These are phyloP conservation scores for Scheffersomyces parashehatae DNA, from an alignment of 1,139 yeast species.

Conservation along the genomic window DNA sequence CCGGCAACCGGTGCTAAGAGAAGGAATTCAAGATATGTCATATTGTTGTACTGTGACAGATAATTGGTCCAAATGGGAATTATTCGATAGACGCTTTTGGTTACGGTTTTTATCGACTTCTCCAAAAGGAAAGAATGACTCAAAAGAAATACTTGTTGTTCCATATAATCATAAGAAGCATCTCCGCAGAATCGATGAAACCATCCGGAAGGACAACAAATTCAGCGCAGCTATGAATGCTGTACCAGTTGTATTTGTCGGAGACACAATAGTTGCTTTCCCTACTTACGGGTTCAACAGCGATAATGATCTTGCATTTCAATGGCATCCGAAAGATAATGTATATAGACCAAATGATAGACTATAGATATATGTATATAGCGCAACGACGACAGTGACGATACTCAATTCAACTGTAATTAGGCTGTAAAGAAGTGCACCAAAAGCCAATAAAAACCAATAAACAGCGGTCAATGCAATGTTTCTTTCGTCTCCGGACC, in stretches of 20 bases:
- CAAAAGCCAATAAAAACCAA: no score
- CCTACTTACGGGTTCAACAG: slow-evolving; percentile 16
- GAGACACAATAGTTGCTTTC: slow-evolving; percentile 15
- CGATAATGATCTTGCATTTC: not conserved
- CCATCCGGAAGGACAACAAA: not conserved
- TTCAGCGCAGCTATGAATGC: slow-evolving; percentile 5
- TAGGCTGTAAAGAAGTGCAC: no score
- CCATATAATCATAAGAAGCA: slow-evolving; percentile 24
- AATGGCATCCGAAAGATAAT: slow-evolving; percentile 5
- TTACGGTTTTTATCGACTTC: slow-evolving; percentile 18
- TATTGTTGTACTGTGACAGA: not conserved
- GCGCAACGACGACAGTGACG: no score
- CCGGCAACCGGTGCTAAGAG: slow-evolving; percentile 27
- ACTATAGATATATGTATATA: slow-evolving; percentile 1
- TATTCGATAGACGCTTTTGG: slow-evolving; percentile 41
- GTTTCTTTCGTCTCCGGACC: no score
- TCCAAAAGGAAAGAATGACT: not conserved
- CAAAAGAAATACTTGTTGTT: slow-evolving; percentile 7
- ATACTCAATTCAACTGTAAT: no score
- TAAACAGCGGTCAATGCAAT: no score
- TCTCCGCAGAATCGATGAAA: not conserved
- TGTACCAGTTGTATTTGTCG: slow-evolving; percentile 6
- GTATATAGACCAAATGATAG: slow-evolving; percentile 10
- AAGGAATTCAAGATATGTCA: slow-evolving; percentile 5
- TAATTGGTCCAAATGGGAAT: slow-evolving; percentile 6